These are phyloP conservation scores for Aureobasidium leucospermi DNA, from an alignment of 2,329 filamentous ascomycete species.

Conservation along the genomic window DNA sequence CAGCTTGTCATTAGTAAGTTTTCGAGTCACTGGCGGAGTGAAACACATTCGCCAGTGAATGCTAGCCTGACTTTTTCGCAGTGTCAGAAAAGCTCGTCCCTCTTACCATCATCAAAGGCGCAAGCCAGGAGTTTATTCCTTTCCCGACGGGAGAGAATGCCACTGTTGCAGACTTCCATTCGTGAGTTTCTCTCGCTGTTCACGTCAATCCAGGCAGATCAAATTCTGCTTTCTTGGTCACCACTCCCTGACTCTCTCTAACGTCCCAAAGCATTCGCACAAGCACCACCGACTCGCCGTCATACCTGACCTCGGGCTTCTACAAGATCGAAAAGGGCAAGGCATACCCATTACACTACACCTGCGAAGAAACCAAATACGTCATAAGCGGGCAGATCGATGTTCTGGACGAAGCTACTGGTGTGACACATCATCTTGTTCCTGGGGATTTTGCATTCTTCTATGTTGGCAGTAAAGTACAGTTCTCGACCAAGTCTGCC, in stretches of 20 bases:
- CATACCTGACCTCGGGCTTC: slow-evolving; percentile 19
- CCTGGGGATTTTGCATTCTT: slow-evolving; percentile 21
- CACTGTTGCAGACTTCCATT: slow-evolving; percentile 20
- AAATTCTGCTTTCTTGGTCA: background rate
- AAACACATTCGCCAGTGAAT: too few relatives aligned
- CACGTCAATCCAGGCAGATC: too few relatives aligned
- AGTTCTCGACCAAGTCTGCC: slow-evolving; percentile 19
- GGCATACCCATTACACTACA: slow-evolving; percentile 14
- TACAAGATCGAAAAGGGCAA: slow-evolving; percentile 20
- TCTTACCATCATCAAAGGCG: slow-evolving; percentile 21
- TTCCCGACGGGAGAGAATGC: slow-evolving; percentile 16
- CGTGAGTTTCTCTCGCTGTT: background rate
- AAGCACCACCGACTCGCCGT: slow-evolving; percentile 15
- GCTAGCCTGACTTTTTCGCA: background rate
- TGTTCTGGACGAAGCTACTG: slow-evolving; percentile 20
- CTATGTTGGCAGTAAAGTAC: slow-evolving; percentile 18
- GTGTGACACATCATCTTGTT: slow-evolving; percentile 19
- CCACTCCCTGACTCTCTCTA: background rate
- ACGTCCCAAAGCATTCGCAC: slow-evolving; percentile 15
- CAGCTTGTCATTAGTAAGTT: background rate
- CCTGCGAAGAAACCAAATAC: slow-evolving; percentile 20
- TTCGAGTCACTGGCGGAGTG: too few relatives aligned
- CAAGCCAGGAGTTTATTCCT: slow-evolving; percentile 18
- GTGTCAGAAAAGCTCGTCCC: slow-evolving; percentile 14
- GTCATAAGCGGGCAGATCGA: slow-evolving; percentile 19